Evolutionary conservation across 1,139 yeast species (phyloP).

Genomic region (Taphrina confusa): DNA sequence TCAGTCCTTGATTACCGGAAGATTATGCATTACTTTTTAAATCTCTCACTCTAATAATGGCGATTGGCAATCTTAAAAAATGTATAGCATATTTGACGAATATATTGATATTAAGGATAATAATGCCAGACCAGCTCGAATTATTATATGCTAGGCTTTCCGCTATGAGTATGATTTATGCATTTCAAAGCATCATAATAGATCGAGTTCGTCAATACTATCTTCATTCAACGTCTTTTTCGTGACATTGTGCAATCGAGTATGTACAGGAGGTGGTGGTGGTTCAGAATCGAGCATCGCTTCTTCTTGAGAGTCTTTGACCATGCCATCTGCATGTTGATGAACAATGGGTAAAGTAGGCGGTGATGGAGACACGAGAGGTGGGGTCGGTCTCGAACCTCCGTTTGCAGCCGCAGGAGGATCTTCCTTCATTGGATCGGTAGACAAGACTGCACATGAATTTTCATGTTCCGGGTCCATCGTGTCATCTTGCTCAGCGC

Average conservation of each 20-base stretch:
- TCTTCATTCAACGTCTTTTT: constrained; percentile 2
- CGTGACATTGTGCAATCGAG: not conserved
- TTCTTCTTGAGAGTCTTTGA: not conserved
- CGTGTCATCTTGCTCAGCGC: not conserved
- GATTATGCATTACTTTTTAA: constrained; percentile 4
- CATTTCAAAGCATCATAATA: not conserved
- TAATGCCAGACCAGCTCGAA: too few relatives aligned
- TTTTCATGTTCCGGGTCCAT: constrained; percentile 1
- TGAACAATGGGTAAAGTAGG: too few relatives aligned
- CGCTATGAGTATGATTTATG: too few relatives aligned
- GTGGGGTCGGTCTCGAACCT: not conserved
- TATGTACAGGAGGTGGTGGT: too few relatives aligned
- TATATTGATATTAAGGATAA: too few relatives aligned
- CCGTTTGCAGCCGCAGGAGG: too few relatives aligned
- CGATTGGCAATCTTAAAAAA: too few relatives aligned
- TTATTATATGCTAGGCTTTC: too few relatives aligned
- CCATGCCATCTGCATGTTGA: not conserved
- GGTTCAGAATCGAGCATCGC: constrained; percentile 7
- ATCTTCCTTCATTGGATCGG: constrained; percentile 2
- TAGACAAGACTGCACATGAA: not conserved
- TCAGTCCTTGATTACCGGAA: constrained; percentile 27
- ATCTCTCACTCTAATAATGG: not conserved
- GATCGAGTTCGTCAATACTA: constrained; percentile 14
- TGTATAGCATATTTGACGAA: too few relatives aligned
- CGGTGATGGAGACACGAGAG: not conserved